Conservation (phyloP, 768 basidiomycete genomes). For the Royoungia palumana region DNA sequence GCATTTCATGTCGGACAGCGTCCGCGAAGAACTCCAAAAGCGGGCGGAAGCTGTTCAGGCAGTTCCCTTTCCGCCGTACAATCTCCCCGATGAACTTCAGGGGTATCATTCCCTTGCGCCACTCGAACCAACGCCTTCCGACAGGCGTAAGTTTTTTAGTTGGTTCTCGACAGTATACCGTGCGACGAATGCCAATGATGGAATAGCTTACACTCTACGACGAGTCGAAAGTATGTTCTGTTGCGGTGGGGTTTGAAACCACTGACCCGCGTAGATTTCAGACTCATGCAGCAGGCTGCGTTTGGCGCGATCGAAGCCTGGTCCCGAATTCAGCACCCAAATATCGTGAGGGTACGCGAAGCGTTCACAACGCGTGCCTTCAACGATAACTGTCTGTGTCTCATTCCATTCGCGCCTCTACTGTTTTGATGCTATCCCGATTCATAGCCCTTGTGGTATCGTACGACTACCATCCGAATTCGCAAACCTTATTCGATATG, state of each 20-base stretch:
- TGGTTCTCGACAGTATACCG: conserved; percentile 85
- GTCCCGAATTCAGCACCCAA: conserved; percentile 82
- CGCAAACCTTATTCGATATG: conserved; percentile 76
- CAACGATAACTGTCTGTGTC: conserved; percentile 77
- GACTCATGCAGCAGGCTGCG: conserved; percentile 75
- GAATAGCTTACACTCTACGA: conserved; percentile 70
- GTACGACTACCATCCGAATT: conserved; percentile 84
- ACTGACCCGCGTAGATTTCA: conserved; percentile 57
- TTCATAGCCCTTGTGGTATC: conserved; percentile 80
- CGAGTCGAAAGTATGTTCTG: conserved; percentile 73
- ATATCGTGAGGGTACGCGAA: conserved; percentile 77
- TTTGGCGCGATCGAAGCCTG: conserved; percentile 83
- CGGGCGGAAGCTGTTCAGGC: conserved; percentile 45
- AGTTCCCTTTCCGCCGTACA: conserved; percentile 41
- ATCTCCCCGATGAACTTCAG: conserved; percentile 82
- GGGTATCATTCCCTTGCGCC: conserved; percentile 87
- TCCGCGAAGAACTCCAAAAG: conserved; percentile 56
- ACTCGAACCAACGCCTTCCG: conserved; percentile 56
- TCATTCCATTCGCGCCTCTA: conserved; percentile 2
- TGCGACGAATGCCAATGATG: conserved; percentile 75
- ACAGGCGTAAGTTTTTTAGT: conserved; percentile 71
- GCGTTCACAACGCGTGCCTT: conserved; percentile 95
- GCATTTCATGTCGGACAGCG: conserved; percentile 85
- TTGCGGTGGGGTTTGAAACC: neutral
- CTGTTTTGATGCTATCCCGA: conserved; percentile 8